phyloP scores from a whole-genome alignment of 1,139 yeast species.

The Taiozyma sp. region DNA sequence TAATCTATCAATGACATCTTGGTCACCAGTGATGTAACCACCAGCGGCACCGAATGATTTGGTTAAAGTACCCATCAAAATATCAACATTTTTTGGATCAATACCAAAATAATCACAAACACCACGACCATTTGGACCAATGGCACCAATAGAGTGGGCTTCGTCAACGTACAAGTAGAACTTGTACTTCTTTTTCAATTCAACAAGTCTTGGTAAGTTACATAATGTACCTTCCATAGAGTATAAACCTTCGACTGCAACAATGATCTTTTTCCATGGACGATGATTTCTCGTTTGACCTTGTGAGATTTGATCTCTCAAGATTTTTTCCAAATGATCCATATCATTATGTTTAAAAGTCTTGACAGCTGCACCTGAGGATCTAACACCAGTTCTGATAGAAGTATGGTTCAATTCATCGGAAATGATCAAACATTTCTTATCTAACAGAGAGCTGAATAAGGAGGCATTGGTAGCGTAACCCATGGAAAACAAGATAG shows the following conservation, averaged over 20 bases:
- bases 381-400: constrained; percentile 88
- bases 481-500: constrained; percentile 87
- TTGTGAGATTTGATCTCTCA: constrained; percentile 86
- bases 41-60: constrained; percentile 99
- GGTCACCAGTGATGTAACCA: constrained; percentile 83
- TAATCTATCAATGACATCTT: constrained; percentile 63
- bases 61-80: constrained; percentile 96
- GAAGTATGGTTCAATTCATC: constrained; percentile 96
- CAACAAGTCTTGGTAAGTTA: constrained; percentile 73
- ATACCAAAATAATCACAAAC: constrained; percentile 89
- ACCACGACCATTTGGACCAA: constrained; percentile 92
- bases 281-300: constrained; percentile 97
- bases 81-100: constrained; percentile 69
- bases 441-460: constrained; percentile 77
- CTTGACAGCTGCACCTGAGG: constrained; percentile 90
- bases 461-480: constrained; percentile 94
- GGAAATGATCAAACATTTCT: constrained; percentile 83
- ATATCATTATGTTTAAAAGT: constrained; percentile 92
- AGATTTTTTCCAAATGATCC: constrained; percentile 68
- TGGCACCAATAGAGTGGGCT: constrained; percentile 97
- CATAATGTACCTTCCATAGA: constrained; percentile 98
- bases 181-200: constrained; percentile 77
- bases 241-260: constrained; percentile 93
- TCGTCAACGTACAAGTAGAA: constrained; percentile 91
- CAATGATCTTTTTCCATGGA: constrained; percentile 92